Evolutionary conservation across 1,139 yeast species (phyloP).

Genomic region (Hemisphaericaspora lyxosophila): DNA sequence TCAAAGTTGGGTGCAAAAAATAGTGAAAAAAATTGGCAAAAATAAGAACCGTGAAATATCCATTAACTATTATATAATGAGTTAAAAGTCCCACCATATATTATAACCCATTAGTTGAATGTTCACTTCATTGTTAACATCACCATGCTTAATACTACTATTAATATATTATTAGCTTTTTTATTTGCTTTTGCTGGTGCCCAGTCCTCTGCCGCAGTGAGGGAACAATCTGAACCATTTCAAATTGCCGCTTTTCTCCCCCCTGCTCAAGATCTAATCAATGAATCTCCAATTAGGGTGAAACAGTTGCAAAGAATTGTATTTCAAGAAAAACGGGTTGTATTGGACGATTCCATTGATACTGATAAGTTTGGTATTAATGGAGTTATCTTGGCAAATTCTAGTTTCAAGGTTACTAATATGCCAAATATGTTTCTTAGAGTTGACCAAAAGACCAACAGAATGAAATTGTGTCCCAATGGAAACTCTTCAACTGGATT

Average conservation of each 20-base stretch:
- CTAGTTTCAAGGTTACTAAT: constrained; percentile 5
- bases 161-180: no score
- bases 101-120: no score
- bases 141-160: no score
- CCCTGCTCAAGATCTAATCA: neutral
- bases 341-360: constrained; percentile 3
- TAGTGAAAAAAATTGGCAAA: no score
- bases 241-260: constrained; percentile 8
- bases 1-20: neutral
- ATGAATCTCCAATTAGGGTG: constrained; percentile 2
- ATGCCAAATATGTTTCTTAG: constrained; percentile 5
- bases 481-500: constrained; percentile 9
- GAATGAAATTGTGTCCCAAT: constrained; percentile 11
- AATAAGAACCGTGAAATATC: no score
- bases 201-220: neutral
- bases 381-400: constrained; percentile 7
- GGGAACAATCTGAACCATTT: constrained; percentile 9
- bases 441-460: constrained; percentile 8
- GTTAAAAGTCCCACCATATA: no score
- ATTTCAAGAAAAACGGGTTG: constrained; percentile 4
- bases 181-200: neutral
- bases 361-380: constrained; percentile 4
- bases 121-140: no score
- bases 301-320: constrained; percentile 4
- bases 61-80: no score